These are phyloP conservation scores for Fusarium sp. DNA, from an alignment of 2,329 filamentous ascomycete species.

Conservation along the genomic window DNA sequence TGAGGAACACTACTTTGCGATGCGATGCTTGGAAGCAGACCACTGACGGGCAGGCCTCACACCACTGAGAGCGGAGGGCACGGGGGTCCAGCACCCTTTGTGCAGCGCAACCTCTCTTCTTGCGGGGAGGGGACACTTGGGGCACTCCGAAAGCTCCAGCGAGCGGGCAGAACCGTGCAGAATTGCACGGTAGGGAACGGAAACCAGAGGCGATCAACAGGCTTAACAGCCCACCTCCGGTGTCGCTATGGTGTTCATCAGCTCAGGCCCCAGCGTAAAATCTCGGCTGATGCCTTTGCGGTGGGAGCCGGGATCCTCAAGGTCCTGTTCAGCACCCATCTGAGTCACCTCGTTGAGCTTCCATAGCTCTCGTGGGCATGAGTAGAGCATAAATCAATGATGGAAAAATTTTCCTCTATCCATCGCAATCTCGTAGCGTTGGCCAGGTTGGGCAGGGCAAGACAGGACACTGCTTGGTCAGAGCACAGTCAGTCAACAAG, in stretches of 20 bases:
- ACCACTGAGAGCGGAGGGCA: slow-evolving; percentile 41
- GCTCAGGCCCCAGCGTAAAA: slow-evolving; percentile 46
- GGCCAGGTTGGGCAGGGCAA: slow-evolving; percentile 14
- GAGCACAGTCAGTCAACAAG: slow-evolving; percentile 25
- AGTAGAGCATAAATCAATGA: slow-evolving; percentile 38
- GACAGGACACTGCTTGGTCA: slow-evolving; percentile 21
- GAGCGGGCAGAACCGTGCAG: slow-evolving; percentile 48
- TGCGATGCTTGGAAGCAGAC: slow-evolving; percentile 42
- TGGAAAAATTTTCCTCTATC: slow-evolving; percentile 36
- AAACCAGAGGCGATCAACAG: slow-evolving; percentile 47
- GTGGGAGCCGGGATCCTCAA: slow-evolving; percentile 48
- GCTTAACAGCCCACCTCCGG: slow-evolving; percentile 49
- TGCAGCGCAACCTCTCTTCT: slow-evolving; percentile 35
- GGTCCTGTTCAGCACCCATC: slow-evolving; percentile 32
- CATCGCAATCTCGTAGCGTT: slow-evolving; percentile 38
- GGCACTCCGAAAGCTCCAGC: slow-evolving; percentile 39
- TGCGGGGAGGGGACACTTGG: slow-evolving; percentile 36
- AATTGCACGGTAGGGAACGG: slow-evolving; percentile 42
- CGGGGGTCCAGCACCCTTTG: slow-evolving; percentile 34
- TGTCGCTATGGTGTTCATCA: slow-evolving; percentile 49
- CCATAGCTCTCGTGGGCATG: slow-evolving; percentile 37
- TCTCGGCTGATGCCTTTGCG: slow-evolving; percentile 49
- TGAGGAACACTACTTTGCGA: slow-evolving; percentile 33
- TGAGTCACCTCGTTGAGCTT: slow-evolving; percentile 48
- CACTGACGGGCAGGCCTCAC: slow-evolving; percentile 43